Conservation (phyloP, 495 filamentous ascomycete species). For the Neurospora cerealis region DNA sequence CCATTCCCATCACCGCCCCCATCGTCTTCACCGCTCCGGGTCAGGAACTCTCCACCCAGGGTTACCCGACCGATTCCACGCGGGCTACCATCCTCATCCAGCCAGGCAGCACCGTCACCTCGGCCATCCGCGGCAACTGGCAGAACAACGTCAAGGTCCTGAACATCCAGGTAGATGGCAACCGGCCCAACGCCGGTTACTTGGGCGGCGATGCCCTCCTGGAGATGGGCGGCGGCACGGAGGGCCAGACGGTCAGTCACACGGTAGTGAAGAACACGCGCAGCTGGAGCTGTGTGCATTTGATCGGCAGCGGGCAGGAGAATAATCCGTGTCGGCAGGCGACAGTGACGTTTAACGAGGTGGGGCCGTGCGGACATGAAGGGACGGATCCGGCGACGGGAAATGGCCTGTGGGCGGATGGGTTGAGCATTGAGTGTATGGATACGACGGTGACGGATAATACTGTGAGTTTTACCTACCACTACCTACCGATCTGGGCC, state of each 20-base stretch:
- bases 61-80: constrained; percentile 10
- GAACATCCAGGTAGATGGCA: constrained; percentile 9
- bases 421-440: constrained; percentile 9
- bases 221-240: constrained; percentile 9
- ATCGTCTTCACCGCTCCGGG: constrained; percentile 7
- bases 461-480: constrained; percentile 1
- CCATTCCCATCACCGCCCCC: constrained; percentile 3
- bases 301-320: constrained; percentile 4
- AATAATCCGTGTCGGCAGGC: constrained; percentile 4
- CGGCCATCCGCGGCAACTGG: constrained; percentile 5
- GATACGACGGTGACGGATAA: constrained; percentile 1
- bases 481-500: background rate
- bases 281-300: constrained; percentile 11
- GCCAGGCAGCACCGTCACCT: constrained; percentile 3
- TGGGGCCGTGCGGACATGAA: constrained; percentile 8
- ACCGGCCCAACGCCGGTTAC: constrained; percentile 8
- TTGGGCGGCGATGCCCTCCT: constrained; percentile 5
- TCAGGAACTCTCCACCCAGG: constrained; percentile 10
- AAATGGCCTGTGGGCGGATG: constrained; percentile 7
- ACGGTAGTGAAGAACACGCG: constrained; percentile 4
- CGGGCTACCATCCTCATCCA: constrained; percentile 7
- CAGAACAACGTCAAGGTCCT: background rate
- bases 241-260: constrained; percentile 5
- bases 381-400: constrained; percentile 1
- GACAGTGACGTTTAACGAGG: constrained; percentile 5